phyloP scores from a whole-genome alignment of 2,329 filamentous ascomycete genomes.

The Aureobasidium vineae region DNA sequence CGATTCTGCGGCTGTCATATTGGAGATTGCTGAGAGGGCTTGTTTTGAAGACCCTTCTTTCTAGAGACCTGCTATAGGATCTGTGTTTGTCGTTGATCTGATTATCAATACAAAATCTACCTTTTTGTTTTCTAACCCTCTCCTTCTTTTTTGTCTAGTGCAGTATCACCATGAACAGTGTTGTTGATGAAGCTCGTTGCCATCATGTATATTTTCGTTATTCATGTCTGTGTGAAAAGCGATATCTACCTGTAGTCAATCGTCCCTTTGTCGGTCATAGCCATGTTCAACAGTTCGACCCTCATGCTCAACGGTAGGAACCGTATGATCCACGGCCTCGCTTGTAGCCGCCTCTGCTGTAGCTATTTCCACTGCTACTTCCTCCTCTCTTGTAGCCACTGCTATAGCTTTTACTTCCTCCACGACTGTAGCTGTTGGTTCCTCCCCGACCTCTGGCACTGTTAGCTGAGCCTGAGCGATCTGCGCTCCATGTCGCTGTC shows the following conservation, averaged over 20 bases:
- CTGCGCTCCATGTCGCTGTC: background rate
- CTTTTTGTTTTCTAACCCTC: background rate
- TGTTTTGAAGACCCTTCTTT: background rate
- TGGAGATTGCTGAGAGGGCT: background rate
- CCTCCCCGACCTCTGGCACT: background rate
- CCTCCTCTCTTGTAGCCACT: background rate
- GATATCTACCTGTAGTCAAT: background rate
- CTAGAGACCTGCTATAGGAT: background rate
- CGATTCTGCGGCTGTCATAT: background rate
- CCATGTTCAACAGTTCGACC: background rate
- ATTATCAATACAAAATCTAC: background rate
- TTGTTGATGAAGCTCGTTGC: background rate
- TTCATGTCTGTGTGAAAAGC: background rate
- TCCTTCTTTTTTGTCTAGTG: background rate
- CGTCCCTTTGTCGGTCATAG: too few relatives aligned
- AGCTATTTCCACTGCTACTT: background rate
- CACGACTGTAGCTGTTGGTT: conserved; percentile 1
- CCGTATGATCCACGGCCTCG: background rate
- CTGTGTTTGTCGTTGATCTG: background rate
- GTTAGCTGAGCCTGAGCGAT: background rate
- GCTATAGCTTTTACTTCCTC: background rate
- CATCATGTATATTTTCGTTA: background rate
- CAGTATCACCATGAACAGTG: background rate
- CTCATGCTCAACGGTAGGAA: background rate
- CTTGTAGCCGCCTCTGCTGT: background rate